These are phyloP conservation scores for Chlorencoelia australis DNA, from an alignment of 2,329 filamentous ascomycete genomes.

Conservation along the genomic window DNA sequence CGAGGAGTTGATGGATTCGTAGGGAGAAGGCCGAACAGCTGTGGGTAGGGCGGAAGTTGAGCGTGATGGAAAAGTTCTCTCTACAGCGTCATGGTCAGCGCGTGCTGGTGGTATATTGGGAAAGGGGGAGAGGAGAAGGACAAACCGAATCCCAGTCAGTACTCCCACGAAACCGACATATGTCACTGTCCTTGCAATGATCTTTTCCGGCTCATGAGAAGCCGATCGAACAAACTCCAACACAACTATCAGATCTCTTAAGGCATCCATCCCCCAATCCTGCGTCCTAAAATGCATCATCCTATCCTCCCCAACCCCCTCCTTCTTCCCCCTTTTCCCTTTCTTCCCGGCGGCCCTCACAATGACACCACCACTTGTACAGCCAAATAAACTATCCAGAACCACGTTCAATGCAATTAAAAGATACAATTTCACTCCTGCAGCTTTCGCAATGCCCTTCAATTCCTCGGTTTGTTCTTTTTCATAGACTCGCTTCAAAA, in stretches of 20 bases:
- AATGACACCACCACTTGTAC: constrained; percentile 45
- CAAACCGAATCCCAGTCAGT: constrained; percentile 38
- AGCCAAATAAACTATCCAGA: constrained; percentile 54
- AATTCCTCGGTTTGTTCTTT: constrained; percentile 51
- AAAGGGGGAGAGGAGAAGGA: not conserved
- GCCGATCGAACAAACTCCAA: constrained; percentile 30
- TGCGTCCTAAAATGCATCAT: constrained; percentile 46
- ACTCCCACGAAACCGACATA: constrained; percentile 43
- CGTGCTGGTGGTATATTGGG: too few species aligned
- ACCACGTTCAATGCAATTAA: constrained; percentile 53
- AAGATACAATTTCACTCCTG: constrained; percentile 45
- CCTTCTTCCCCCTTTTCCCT: constrained; percentile 9
- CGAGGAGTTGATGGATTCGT: constrained; percentile 39
- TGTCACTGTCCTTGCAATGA: constrained; percentile 37
- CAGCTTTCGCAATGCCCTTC: constrained; percentile 41
- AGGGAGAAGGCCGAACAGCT: constrained; percentile 32
- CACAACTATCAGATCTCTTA: constrained; percentile 30
- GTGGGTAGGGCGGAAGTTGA: constrained; percentile 42
- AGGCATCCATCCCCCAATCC: constrained; percentile 36
- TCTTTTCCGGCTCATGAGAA: constrained; percentile 23
- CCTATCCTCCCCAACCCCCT: constrained; percentile 16
- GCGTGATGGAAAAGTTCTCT: constrained; percentile 34
- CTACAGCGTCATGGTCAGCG: constrained; percentile 14
- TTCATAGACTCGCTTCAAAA: constrained; percentile 40
- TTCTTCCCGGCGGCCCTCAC: constrained; percentile 12